Conservation (phyloP, 768 basidiomycete species). For the Tricholomella constricta region DNA sequence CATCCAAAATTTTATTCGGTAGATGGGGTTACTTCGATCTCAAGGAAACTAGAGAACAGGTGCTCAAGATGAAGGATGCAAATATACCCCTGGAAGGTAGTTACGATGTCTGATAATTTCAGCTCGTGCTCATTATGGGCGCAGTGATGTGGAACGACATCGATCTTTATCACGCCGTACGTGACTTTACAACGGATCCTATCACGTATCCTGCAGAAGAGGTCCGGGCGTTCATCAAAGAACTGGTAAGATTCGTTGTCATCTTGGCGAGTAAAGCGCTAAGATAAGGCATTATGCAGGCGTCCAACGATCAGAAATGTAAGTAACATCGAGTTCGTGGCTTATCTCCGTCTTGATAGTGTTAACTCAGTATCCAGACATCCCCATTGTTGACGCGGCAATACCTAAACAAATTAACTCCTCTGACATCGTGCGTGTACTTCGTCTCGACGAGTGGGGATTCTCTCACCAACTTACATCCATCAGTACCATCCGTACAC, state of each 20-base stretch:
- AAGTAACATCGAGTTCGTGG: slow-evolving; percentile 13
- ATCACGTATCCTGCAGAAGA: slow-evolving; percentile 59
- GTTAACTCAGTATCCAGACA: slow-evolving; percentile 46
- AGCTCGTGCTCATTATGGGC: neutral
- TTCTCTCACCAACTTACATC: neutral
- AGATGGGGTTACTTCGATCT: slow-evolving; percentile 48
- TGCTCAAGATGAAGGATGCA: slow-evolving; percentile 61
- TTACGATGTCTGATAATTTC: slow-evolving; percentile 4
- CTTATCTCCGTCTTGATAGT: neutral
- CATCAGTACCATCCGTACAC: slow-evolving; percentile 68
- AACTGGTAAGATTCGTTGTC: slow-evolving; percentile 46
- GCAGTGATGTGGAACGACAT: slow-evolving; percentile 81
- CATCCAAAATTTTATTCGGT: slow-evolving; percentile 20
- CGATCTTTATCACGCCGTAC: slow-evolving; percentile 66
- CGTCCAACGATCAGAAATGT: slow-evolving; percentile 52
- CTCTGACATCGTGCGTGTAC: slow-evolving; percentile 56
- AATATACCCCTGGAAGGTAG: slow-evolving; percentile 77
- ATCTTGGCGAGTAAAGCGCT: neutral
- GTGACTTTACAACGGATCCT: slow-evolving; percentile 73
- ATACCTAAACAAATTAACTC: slow-evolving; percentile 57
- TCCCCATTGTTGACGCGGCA: slow-evolving; percentile 72
- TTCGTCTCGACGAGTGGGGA: too few species aligned
- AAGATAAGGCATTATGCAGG: slow-evolving; percentile 22
- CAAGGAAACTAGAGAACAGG: slow-evolving; percentile 53
- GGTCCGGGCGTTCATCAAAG: slow-evolving; percentile 52